Evolutionary conservation across 2,329 filamentous ascomycete genomes (phyloP), one percentile per base, ranked within the genome.

Genomic region (Colletotrichum orbiculare): DNA sequence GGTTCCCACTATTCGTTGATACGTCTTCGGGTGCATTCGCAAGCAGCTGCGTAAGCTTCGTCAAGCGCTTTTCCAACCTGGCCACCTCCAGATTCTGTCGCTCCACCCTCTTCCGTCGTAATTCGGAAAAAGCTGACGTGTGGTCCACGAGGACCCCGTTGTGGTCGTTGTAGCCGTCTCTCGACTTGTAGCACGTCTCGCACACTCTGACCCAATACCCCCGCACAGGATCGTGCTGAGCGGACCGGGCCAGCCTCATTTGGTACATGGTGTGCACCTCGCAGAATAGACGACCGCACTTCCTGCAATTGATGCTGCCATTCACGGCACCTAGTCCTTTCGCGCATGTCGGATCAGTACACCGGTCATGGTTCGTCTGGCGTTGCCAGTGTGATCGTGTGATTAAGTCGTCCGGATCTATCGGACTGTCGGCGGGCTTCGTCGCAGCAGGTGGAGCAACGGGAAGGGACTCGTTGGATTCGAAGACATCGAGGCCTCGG

Each of bases 211-310:
- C 97, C 96, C 96, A 99, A 70, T 93, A 87, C 8, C 96, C 96
- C 67, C 95, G 84, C 2, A 96, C 88, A 0, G 96, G 95, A 69
- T 99, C 96, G 77, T 97, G 93, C 64, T 90, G 87, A 4, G 96
- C 96, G 37, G 94, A 91, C 59, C 94, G 85, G 8, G 94, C 97
- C 10, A 99, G 84, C 82, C 96, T 97, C 92, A 98, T 98, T 81
- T 99, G 95, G 74, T 98, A 99, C 94, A 99, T 97, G 56, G 96
- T 98, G 76, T 99, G 96, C 71, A 95, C 92, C 74, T 98, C 96
- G 77, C 96, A 99, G 75, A 98, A 99, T 45, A 99, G 81, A 71
- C 91, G 90, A 7, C 96, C 96, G 73, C 96, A 99, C 68, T 94
- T 93, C 68, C 96, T 87, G 77, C 96, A 99, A 76, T 99, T 97